These are phyloP conservation scores for Trifolium pratense DNA, from an alignment of 306 rosid genomes.

Conservation along the genomic window DNA sequence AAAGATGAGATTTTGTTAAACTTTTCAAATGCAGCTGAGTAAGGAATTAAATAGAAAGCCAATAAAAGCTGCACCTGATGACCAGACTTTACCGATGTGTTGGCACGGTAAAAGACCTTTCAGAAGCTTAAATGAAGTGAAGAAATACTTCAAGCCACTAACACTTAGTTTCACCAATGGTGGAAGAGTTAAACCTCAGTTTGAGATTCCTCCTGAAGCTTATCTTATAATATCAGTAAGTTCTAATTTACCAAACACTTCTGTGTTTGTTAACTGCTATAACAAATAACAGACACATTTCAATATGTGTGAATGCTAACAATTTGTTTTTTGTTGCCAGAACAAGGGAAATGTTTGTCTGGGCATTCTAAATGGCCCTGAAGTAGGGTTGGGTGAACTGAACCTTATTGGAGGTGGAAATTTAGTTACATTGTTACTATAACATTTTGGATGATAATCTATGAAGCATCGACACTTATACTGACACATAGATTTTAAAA, in stretches of 20 bases:
- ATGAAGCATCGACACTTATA: not conserved
- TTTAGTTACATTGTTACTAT: conserved; percentile 6
- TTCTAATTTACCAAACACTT: conserved; percentile 21
- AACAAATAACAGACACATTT: not conserved
- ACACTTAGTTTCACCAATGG: conserved; percentile 59
- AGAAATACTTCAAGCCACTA: conserved; percentile 81
- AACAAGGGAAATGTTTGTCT: conserved; percentile 82
- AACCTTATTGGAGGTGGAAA: conserved; percentile 81
- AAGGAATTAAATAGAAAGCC: conserved; percentile 59
- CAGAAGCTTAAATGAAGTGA: conserved; percentile 67
- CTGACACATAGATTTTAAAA: not conserved
- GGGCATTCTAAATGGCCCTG: conserved; percentile 82
- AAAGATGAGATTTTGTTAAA: conserved; percentile 18
- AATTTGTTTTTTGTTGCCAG: conserved; percentile 44
- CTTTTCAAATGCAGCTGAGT: conserved; percentile 60
- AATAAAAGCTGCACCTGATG: conserved; percentile 65
- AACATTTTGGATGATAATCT: not conserved
- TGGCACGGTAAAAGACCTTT: conserved; percentile 85
- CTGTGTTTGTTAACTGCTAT: conserved; percentile 1
- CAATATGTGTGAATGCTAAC: conserved; percentile 34
- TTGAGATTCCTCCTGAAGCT: conserved; percentile 80
- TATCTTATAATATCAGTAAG: conserved; percentile 83
- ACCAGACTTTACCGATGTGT: conserved; percentile 68
- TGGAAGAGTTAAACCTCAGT: conserved; percentile 58
- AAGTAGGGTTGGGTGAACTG: conserved; percentile 62